phyloP scores from a whole-genome alignment of 177 flowering plant species.

The Tripterygium wilfordii region DNA sequence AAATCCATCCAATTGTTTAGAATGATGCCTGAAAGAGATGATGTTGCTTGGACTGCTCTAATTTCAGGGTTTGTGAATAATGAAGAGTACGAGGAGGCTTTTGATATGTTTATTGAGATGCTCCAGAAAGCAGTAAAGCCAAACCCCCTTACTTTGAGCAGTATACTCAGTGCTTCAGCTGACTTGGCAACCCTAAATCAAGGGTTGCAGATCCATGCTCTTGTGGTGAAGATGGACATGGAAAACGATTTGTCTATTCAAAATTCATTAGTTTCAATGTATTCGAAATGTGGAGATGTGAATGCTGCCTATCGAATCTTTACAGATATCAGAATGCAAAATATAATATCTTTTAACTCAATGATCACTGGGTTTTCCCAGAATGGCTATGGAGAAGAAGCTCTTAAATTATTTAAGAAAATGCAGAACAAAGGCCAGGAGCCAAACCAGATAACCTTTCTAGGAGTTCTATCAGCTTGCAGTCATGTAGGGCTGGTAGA shows the following conservation, averaged over 20 bases:
- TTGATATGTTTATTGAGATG: constrained; percentile 52
- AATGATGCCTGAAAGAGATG: constrained; percentile 27
- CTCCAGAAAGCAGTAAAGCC: constrained; percentile 29
- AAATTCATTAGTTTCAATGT: constrained; percentile 58
- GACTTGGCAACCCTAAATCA: constrained; percentile 39
- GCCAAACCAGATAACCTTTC: constrained; percentile 58
- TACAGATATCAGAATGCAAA: constrained; percentile 27
- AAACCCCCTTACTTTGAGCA: constrained; percentile 44
- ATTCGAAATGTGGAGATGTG: constrained; percentile 63
- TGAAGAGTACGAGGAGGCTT: constrained; percentile 40
- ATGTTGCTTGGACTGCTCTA: constrained; percentile 44
- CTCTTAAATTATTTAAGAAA: constrained; percentile 38
- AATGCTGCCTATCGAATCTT: constrained; percentile 37
- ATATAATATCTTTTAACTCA: constrained; percentile 50
- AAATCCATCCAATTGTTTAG: constrained; percentile 14
- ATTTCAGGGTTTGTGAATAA: constrained; percentile 55
- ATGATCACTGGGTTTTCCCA: constrained; percentile 75
- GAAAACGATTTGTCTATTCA: constrained; percentile 43
- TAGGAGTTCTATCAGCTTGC: constrained; percentile 69
- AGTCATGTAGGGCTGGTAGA: constrained; percentile 60
- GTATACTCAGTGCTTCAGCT: constrained; percentile 52
- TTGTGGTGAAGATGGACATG: constrained; percentile 36
- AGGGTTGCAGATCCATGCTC: constrained; percentile 57
- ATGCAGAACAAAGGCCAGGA: constrained; percentile 31
- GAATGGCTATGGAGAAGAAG: constrained; percentile 59